Base-by-base conservation (phyloP, 371 early-diverging fungal species). In the Rhizopus stolonifer region DNA sequence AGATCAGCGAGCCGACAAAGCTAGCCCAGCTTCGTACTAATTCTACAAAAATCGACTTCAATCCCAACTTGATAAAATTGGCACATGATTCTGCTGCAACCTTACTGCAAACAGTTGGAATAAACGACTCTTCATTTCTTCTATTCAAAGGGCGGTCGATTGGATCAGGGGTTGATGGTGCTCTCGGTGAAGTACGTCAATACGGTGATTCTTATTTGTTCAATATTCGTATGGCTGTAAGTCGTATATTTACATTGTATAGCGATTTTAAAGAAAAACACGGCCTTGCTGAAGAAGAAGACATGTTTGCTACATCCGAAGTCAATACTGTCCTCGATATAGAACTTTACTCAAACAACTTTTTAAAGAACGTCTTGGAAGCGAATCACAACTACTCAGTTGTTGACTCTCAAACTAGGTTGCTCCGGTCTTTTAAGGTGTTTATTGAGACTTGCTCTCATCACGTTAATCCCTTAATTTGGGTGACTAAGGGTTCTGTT, bases 201-300 rank as follows among this genome's bases (percentile, higher is more conserved):
- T 72, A 77, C 53, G 77, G 77, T 22, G 64, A 70, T 33, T 53
- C 61, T 8, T 77, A 63, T 23, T 25, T 77, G n/a, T 77, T 70
- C 39, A 73, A 72, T 46, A 55, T 62, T 9, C 56, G 51, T 9
- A n/a, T 73, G 17, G 65, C 69, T 0, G 52, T 54, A n/a, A 48
- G 52, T 8, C 67, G 71, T 3, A 47, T 69, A 10, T 49, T 60
- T 3, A 46, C 64, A 6, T 19, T 69, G 15, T 48, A 60, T 32
- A 43, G 51, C 24, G 52, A 59, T 2, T 52, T 60, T 0, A 17
- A 33, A 2, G 22, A 10, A 11, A 56, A 47, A 22, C 48, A 69
- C 31, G 43, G 56, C 11, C 32, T 49, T 14, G 3, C 44, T 17
- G n/a, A 19, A 17, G 40, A 43, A 19, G 53, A 59, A 0, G 39